These are phyloP conservation scores for Microcyclospora pomicola DNA, from an alignment of 2,329 filamentous ascomycete species.

Conservation along the genomic window DNA sequence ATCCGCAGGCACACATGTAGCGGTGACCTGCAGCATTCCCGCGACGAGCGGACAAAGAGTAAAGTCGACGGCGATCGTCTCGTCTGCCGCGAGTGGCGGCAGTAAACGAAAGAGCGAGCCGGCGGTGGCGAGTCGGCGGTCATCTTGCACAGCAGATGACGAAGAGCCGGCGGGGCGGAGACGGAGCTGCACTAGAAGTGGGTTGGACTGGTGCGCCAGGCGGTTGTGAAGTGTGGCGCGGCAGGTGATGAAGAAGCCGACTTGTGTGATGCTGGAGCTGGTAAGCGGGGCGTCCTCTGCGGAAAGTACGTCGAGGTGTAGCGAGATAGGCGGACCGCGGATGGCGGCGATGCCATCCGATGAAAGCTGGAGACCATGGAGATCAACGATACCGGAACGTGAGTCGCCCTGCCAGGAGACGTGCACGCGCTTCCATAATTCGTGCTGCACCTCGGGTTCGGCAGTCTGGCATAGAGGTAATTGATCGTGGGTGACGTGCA, in stretches of 20 bases:
- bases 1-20: background rate
- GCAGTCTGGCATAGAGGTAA: no score
- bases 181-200: constrained; percentile 2
- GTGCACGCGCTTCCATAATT: background rate
- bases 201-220: background rate
- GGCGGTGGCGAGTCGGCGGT: constrained; percentile 1
- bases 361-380: background rate
- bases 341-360: constrained; percentile 1
- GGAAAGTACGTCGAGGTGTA: background rate
- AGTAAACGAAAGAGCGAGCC: constrained; percentile 3
- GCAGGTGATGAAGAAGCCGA: constrained; percentile 3
- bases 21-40: constrained; percentile 3
- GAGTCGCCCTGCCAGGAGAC: constrained; percentile 2
- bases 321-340: constrained; percentile 1
- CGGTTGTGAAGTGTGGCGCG: constrained; percentile 4
- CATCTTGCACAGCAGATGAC: background rate
- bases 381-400: constrained; percentile 2
- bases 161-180: background rate
- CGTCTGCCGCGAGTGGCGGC: constrained; percentile 1
- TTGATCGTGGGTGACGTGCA: background rate
- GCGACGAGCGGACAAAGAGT: constrained; percentile 4
- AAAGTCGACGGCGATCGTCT: constrained; percentile 5
- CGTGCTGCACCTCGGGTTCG: background rate
- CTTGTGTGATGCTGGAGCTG: background rate
- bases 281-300: background rate